A percentile compares a stretch with the other conserved stretches of the same genome.
Conservation (phyloP, 257 asterid genomes). For the Vinca minor region DNA sequence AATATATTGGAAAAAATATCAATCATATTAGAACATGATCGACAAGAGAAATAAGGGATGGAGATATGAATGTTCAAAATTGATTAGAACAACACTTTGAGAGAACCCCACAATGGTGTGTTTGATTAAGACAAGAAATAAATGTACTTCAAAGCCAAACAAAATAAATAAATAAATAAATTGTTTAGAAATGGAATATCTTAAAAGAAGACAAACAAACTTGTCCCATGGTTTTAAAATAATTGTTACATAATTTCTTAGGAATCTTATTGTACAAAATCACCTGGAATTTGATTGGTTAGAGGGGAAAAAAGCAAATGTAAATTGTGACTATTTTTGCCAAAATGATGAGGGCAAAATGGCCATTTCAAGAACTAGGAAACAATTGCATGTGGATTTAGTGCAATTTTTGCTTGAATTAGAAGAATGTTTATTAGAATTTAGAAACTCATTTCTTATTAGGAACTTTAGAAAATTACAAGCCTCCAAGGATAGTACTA, state of each 20-base stretch:
- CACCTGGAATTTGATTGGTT: slow-evolving; percentile 2
- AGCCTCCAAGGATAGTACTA: too few species aligned
- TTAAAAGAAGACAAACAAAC: slow-evolving; percentile 12
- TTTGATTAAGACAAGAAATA: not conserved
- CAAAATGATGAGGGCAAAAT: not conserved
- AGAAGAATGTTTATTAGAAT: too few species aligned
- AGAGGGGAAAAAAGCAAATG: slow-evolving; percentile 1
- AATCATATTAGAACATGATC: not conserved
- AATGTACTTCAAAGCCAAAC: not conserved
- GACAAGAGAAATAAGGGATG: not conserved
- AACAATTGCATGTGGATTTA: not conserved
- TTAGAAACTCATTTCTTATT: too few species aligned
- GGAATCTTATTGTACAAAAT: slow-evolving; percentile 8
- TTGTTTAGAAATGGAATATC: slow-evolving; percentile 7
- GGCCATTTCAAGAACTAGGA: not conserved
- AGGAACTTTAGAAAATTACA: too few species aligned
- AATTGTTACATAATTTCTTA: not conserved
- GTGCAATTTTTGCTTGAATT: not conserved
- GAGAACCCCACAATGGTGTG: slow-evolving; percentile 1
- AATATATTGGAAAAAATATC: not conserved
- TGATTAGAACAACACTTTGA: not conserved
- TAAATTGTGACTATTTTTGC: slow-evolving; percentile 5
- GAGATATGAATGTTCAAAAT: not conserved
- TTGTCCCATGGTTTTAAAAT: slow-evolving; percentile 10
- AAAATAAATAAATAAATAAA: too few species aligned